phyloP scores from a whole-genome alignment of 2,329 filamentous ascomycete genomes.

The Hyphodiscus sp. region DNA sequence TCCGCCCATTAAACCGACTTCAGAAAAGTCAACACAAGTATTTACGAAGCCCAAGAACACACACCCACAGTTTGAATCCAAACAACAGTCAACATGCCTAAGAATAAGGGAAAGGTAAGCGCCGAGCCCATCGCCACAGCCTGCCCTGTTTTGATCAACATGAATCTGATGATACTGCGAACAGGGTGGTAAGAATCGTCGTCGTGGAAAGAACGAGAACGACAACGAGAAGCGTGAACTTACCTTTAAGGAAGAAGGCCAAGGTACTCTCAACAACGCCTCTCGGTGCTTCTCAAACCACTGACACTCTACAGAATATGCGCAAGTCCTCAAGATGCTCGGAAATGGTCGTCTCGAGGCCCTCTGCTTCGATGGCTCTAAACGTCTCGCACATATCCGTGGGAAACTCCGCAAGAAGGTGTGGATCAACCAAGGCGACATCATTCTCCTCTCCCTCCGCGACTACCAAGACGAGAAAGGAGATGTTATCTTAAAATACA shows the following conservation, averaged over 20 bases:
- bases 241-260: conserved; percentile 97
- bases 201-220: conserved; percentile 98
- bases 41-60: not conserved
- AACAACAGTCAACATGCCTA: conserved; percentile 64
- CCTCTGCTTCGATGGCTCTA: conserved; percentile 86
- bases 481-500: conserved; percentile 93
- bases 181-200: conserved; percentile 96
- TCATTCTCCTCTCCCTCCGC: conserved; percentile 79
- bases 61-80: not conserved
- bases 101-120: conserved; percentile 98
- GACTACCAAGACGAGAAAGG: conserved; percentile 95
- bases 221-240: conserved; percentile 99
- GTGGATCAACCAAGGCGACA: conserved; percentile 98
- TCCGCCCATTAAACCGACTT: not conserved
- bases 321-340: conserved; percentile 90
- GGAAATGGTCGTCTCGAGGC: conserved; percentile 92
- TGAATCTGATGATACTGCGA: conserved; percentile 15
- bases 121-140: conserved; percentile 3
- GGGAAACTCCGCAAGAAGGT: conserved; percentile 99
- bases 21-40: not conserved
- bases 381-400: conserved; percentile 77
- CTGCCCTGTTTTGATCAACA: conserved; percentile 1
- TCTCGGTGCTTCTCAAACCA: conserved; percentile 9
- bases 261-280: conserved; percentile 45
- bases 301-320: conserved; percentile 50